Evolutionary conservation across 1,284 basidiomycete genomes (phyloP).

Genomic region (Agroathelia rolfsii): DNA sequence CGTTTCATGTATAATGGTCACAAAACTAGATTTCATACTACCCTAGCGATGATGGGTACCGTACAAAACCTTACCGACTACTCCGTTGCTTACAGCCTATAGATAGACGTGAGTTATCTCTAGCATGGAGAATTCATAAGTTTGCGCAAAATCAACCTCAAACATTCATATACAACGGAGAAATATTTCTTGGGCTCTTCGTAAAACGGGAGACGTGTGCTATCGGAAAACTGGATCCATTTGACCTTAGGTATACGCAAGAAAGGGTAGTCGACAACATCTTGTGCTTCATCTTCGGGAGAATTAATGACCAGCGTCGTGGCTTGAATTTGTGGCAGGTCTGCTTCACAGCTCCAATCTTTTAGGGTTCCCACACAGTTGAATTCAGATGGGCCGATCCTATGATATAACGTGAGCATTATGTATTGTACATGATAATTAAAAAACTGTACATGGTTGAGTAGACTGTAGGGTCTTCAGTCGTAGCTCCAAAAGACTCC

Average conservation of each 20-base stretch:
- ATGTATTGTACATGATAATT: too few species aligned
- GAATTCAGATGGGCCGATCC: conserved; percentile 25
- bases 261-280: conserved; percentile 19
- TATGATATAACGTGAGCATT: conserved; percentile 9
- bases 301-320: conserved; percentile 26
- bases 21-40: too few species aligned
- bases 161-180: too few species aligned
- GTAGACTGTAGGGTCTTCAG: conserved; percentile 9
- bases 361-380: conserved; percentile 19
- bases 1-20: too few species aligned
- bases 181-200: conserved; percentile 21
- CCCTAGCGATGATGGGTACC: too few species aligned
- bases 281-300: conserved; percentile 22
- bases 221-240: conserved; percentile 23
- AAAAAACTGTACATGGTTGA: conserved; percentile 11
- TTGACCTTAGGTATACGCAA: conserved; percentile 19
- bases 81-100: too few species aligned
- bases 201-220: conserved; percentile 19
- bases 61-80: too few species aligned
- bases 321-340: conserved; percentile 21
- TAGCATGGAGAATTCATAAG: too few species aligned
- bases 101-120: too few species aligned
- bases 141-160: too few species aligned
- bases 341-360: conserved; percentile 22
- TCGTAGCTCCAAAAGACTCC: conserved; percentile 4